Evolutionary conservation across 345 rosid genomes (phyloP), one percentile per base, ranked within the genome.

Genomic region (Schrenkiella parvula): DNA sequence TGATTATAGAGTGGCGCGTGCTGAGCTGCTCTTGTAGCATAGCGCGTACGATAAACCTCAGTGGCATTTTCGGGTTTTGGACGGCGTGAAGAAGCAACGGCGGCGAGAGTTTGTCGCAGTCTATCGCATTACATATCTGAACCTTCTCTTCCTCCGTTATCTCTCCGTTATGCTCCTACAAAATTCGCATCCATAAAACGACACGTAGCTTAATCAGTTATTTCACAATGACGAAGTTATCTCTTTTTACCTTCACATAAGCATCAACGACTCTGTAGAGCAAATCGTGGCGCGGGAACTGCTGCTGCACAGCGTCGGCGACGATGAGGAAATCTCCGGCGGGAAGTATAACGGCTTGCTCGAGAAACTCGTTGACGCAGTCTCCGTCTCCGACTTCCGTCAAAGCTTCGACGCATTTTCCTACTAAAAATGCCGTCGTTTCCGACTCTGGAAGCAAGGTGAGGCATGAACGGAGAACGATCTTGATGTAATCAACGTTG

Each of bases 11-110:
- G 51, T 79, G 83, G 52, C 92, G 93, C 41, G 93, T 82, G 75
- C 84, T 85, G 37, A 90, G 82, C 82, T 93, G 98, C 64, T 89
- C 97, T 4, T 83, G 83, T 42, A 90, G 48, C 97, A 93, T 93
- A 34, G 96, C 92, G 35, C 92, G 88, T 58, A 93, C 87, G 14
- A 90, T 79, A 73, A 93, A 88, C 66, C 96, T 69, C 43, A 93
- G 59, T 5, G 98, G 96, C 81, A 93, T 86, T 73, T 77, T 77
- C 6, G 90, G 97, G 81, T 90, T 90, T 71, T 90, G 98, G 0
- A 93, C 89, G 4, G 93, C 87, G 52, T 86, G 93, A 14, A 93
- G 44, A 14, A 90, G 90, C 64, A 85, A 58, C 55, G 75, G 79
- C 35, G 90, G 82, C 13, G 96, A 89, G 53, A 93, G 86, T 80